phyloP scores from a whole-genome alignment of 2,329 filamentous ascomycete genomes.

The Penicillium sp. region DNA sequence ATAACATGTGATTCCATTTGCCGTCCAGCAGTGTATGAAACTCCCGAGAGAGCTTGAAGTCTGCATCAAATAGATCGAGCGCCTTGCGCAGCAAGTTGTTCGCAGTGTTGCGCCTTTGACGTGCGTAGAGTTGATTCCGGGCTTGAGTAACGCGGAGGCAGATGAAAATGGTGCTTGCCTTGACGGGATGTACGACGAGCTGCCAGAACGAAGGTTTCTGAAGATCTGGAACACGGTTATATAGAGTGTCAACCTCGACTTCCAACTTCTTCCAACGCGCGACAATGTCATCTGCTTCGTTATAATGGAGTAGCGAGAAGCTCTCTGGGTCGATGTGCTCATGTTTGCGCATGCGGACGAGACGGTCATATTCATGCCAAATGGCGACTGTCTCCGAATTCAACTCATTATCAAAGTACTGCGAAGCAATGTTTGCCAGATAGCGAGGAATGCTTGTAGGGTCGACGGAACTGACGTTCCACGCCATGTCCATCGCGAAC shows the following conservation, averaged over 20 bases:
- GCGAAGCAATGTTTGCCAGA: constrained; percentile 58
- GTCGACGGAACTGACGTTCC: constrained; percentile 60
- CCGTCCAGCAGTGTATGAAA: constrained; percentile 62
- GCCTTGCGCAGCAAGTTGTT: constrained; percentile 57
- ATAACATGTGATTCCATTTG: constrained; percentile 65
- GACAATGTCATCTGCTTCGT: constrained; percentile 62
- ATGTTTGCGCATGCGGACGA: constrained; percentile 62
- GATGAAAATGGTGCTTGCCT: constrained; percentile 59
- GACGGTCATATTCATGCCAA: constrained; percentile 58
- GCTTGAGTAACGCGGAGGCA: constrained; percentile 55
- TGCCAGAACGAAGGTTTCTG: constrained; percentile 63
- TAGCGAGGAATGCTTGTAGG: constrained; percentile 57
- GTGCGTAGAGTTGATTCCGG: constrained; percentile 57
- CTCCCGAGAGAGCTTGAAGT: constrained; percentile 56
- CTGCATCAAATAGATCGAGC: constrained; percentile 57
- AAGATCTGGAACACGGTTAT: constrained; percentile 53
- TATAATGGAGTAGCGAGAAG: constrained; percentile 65
- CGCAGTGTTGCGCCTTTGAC: constrained; percentile 58
- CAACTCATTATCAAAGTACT: constrained; percentile 57
- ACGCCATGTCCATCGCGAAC: constrained; percentile 15
- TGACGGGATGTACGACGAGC: constrained; percentile 61
- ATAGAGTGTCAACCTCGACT: constrained; percentile 57
- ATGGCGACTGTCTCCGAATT: constrained; percentile 54
- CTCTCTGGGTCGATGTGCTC: constrained; percentile 61
- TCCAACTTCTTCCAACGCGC: constrained; percentile 57